Evolutionary conservation across 2,329 filamentous ascomycete species (phyloP), one percentile per base, ranked within the genome.

Genomic region (Colletotrichum graminicola): DNA sequence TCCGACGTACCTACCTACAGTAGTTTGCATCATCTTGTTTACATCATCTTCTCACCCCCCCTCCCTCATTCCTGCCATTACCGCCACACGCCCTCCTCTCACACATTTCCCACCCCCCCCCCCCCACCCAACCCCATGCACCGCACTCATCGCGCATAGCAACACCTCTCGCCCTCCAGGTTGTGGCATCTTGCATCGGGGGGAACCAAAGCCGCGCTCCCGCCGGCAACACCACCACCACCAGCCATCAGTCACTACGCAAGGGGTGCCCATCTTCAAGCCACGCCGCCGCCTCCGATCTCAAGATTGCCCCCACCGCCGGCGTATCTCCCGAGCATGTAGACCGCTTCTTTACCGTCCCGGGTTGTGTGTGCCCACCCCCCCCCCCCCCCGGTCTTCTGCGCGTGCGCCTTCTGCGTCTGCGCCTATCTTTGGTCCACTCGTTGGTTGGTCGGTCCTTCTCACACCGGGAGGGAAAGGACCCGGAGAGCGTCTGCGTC

Each of bases 291-390:
- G 41, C 55, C 32, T 4, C 51, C 21, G 55, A 69, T 69, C 55
- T 47, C 66, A 54, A 66, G 61, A 69, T 60, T 29, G 18, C 43
- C 43, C 60, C 36, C 34, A 57, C 63, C 34, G n/a, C 47, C 59
- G 32, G 51, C 54, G 32, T 51, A 18, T 63, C 21, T n/a, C n/a
- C 47, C 55, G 61, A 47, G 45, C 16, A 21, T 47, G 55, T 62
- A 70, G 67, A 70, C 67, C 67, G 67, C 67, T 66, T 70, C 67
- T 70, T 66, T 66, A 60, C 39, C 39, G 54, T 62, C 67, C 60
- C 34, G 41, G 1, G 21, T n/a, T n/a, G 45, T 52, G 12, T 8
- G 36, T 47, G 55, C 21, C 39, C 12, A 12, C 14, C 14, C 39
- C 14, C 18, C 41, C 16, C 41, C 47, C 3, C 16, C 18, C 54